A percentile compares a stretch with the other conserved stretches of the same genome.
Conservation (phyloP, 257 asterid genomes). For the Ilex asprella region DNA sequence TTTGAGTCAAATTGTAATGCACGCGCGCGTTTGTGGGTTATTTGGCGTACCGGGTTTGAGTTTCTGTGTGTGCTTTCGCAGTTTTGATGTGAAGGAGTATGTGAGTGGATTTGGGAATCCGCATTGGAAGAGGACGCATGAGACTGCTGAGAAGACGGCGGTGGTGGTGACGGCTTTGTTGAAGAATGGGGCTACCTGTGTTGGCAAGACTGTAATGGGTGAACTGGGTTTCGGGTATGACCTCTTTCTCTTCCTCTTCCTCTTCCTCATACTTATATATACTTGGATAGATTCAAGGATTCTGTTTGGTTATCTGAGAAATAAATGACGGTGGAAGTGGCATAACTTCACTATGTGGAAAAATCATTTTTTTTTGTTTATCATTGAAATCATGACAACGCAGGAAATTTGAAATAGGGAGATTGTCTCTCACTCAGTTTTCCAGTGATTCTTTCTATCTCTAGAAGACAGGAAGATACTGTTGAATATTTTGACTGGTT, state of each 20-base stretch:
- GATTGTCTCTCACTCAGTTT: too few species aligned
- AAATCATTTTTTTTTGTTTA: too few species aligned
- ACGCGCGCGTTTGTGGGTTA: neutral
- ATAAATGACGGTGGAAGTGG: neutral
- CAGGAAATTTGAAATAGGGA: too few species aligned
- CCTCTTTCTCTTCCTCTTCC: slow-evolving; percentile 1
- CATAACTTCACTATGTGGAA: too few species aligned
- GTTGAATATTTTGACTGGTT: too few species aligned
- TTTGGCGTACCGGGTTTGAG: neutral
- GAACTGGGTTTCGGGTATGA: slow-evolving; percentile 88
- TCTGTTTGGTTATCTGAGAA: neutral
- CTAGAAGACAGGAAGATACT: too few species aligned
- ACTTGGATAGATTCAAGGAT: neutral
- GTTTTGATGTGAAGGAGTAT: slow-evolving; percentile 84
- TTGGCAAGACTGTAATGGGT: slow-evolving; percentile 85
- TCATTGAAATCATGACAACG: too few species aligned
- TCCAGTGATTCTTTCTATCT: too few species aligned
- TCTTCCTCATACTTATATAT: neutral
- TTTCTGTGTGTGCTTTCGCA: slow-evolving; percentile 21
- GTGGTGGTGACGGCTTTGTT: slow-evolving; percentile 62
- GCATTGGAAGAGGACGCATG: slow-evolving; percentile 84
- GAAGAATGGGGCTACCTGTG: slow-evolving; percentile 70
- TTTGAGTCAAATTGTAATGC: neutral
- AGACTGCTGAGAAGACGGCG: slow-evolving; percentile 67
- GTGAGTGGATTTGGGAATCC: slow-evolving; percentile 84